Evolutionary conservation across 768 basidiomycete genomes (phyloP).

Genomic region (Rossbeevera mucosa): DNA sequence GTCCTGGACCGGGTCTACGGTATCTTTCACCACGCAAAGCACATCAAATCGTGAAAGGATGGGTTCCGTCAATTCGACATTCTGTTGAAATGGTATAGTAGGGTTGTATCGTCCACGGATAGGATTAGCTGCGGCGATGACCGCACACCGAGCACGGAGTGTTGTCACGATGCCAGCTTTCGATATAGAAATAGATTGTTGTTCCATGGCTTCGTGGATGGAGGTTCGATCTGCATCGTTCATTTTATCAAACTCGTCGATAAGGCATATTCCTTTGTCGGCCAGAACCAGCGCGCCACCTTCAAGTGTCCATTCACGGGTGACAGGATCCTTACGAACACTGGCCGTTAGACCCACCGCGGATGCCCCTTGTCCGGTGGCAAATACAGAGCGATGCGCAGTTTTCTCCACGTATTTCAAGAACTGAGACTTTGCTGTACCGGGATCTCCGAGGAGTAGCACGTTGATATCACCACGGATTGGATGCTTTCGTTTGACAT

Average conservation of each 20-base stretch:
- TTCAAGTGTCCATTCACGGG: conserved; percentile 97
- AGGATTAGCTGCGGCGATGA: conserved; percentile 97
- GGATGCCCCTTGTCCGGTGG: conserved; percentile 96
- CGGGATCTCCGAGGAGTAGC: conserved; percentile 93
- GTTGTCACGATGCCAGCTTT: conserved; percentile 99
- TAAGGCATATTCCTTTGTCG: conserved; percentile 95
- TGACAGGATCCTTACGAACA: conserved; percentile 97
- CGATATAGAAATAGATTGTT: conserved; percentile 97
- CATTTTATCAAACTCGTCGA: conserved; percentile 99
- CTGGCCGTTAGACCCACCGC: conserved; percentile 98
- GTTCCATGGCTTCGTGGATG: conserved; percentile 99
- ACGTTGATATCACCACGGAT: conserved; percentile 98
- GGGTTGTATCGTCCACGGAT: conserved; percentile 97
- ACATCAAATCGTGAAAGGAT: conserved; percentile 98
- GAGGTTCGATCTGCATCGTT: conserved; percentile 97
- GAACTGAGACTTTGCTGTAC: conserved; percentile 98
- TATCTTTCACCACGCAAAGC: conserved; percentile 96
- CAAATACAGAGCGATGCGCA: conserved; percentile 94
- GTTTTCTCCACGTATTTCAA: conserved; percentile 99
- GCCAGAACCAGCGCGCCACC: conserved; percentile 98
- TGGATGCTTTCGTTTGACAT: conserved; percentile 93
- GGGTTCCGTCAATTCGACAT: conserved; percentile 97
- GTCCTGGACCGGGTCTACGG: conserved; percentile 94
- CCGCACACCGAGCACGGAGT: conserved; percentile 94
- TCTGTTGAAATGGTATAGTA: conserved; percentile 96